Evolutionary conservation across 1,284 basidiomycete genomes (phyloP).

Genomic region (Quambalaria eucalypti): DNA sequence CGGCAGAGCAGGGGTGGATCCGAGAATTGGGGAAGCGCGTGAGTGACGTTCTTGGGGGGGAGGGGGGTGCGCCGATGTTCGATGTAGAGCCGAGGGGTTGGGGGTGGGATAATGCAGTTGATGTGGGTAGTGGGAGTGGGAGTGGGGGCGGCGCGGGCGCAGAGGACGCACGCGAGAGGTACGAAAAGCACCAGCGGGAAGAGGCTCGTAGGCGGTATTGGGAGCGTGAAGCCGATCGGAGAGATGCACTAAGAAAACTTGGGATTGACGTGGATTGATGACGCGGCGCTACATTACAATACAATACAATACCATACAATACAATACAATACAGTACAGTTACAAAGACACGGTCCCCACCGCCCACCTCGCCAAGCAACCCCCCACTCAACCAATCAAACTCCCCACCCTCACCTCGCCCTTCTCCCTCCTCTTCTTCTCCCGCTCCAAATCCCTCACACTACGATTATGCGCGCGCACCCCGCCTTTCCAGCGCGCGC

Average conservation of each 20-base stretch:
- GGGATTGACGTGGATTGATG: conserved; percentile 21
- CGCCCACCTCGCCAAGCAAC: no score
- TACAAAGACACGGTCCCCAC: no score
- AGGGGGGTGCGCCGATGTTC: no score
- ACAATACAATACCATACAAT: no score
- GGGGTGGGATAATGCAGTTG: no score
- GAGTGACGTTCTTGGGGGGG: conserved; percentile 10
- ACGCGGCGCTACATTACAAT: no score
- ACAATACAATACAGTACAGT: no score
- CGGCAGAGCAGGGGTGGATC: conserved; percentile 29
- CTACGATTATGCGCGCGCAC: conserved; percentile 17
- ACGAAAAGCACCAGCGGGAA: neutral
- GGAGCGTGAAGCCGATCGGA: conserved; percentile 21
- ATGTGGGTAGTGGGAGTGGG: no score
- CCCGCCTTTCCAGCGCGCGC: conserved; percentile 19
- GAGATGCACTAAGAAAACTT: conserved; percentile 21
- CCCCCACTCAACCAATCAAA: no score
- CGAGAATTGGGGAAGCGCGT: conserved; percentile 35
- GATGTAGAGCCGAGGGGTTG: conserved; percentile 16
- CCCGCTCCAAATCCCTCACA: conserved; percentile 14
- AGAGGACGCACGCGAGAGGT: no score
- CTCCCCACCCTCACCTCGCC: conserved; percentile 23
- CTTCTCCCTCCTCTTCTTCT: conserved; percentile 12
- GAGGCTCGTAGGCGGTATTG: conserved; percentile 12
- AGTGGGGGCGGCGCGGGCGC: no score